Conservation (phyloP, 2,329 filamentous ascomycete genomes). For the Seiridium cupressi region DNA sequence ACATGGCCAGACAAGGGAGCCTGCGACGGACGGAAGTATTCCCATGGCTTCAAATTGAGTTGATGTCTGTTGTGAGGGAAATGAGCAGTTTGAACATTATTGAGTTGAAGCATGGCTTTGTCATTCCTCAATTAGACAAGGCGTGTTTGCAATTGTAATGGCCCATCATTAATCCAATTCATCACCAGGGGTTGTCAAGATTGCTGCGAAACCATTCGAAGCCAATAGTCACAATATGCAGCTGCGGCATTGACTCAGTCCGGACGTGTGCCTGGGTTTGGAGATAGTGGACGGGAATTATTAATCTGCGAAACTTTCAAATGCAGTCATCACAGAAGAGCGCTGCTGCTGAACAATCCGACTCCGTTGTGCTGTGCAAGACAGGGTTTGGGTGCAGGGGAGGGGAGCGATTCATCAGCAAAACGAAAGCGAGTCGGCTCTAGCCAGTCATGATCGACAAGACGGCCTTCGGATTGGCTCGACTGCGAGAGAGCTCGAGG, state of each 20-base stretch:
- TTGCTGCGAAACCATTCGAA: constrained; percentile 6
- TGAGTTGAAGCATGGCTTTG: background rate
- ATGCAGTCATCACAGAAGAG: background rate
- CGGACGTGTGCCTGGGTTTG: background rate
- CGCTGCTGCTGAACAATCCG: constrained; percentile 7
- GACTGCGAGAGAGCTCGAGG: no score
- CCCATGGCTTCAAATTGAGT: background rate
- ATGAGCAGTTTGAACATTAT: constrained; percentile 3
- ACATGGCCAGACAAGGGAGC: background rate
- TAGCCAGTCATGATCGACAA: background rate
- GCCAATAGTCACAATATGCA: background rate
- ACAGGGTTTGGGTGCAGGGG: background rate
- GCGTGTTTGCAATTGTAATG: background rate
- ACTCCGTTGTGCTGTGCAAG: background rate
- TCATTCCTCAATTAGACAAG: background rate
- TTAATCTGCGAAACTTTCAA: constrained; percentile 5
- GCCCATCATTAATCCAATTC: background rate
- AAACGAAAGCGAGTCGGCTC: constrained; percentile 6
- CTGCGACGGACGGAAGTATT: background rate
- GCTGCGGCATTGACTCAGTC: background rate
- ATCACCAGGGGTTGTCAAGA: background rate
- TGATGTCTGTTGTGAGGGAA: background rate
- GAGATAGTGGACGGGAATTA: background rate
- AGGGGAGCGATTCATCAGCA: constrained; percentile 8
- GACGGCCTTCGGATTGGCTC: no score